A percentile compares a stretch with the other conserved stretches of the same genome.
phyloP scores from a whole-genome alignment of 495 filamentous ascomycete species.

The Geopyxis carbonaria region DNA sequence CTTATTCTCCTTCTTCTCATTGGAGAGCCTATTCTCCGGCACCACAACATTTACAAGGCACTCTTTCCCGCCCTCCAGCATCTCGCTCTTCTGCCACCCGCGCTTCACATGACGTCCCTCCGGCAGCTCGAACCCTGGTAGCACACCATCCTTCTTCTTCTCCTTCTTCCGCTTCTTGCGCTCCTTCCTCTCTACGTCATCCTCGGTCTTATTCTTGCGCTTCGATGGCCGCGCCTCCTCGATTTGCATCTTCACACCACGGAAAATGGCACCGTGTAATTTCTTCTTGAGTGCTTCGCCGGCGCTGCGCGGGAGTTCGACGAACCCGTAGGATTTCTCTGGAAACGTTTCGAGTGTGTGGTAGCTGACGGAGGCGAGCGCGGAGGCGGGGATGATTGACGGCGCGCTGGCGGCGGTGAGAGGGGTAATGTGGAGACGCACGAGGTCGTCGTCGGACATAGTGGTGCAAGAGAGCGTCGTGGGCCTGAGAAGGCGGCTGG shows the following conservation, averaged over 20 bases:
- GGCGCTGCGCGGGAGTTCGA: constrained; percentile 62
- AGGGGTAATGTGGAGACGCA: constrained; percentile 71
- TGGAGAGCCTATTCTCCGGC: constrained; percentile 12
- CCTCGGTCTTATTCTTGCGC: constrained; percentile 26
- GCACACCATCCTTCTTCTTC: constrained; percentile 42
- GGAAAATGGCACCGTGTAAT: constrained; percentile 73
- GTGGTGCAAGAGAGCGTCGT: background rate
- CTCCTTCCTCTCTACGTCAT: constrained; percentile 25
- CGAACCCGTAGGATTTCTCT: constrained; percentile 74
- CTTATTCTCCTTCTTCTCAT: constrained; percentile 24
- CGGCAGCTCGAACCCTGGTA: constrained; percentile 56
- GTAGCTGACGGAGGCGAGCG: constrained; percentile 53
- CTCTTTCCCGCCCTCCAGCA: constrained; percentile 7
- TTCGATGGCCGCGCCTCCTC: constrained; percentile 51
- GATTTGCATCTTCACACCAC: constrained; percentile 67
- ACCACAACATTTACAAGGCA: constrained; percentile 4
- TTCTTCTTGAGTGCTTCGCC: constrained; percentile 83
- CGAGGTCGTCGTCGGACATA: background rate
- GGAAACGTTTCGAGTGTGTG: constrained; percentile 72
- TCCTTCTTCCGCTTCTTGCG: constrained; percentile 27
- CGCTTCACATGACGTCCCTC: constrained; percentile 64
- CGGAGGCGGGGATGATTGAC: constrained; percentile 46
- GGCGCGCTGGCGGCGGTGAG: constrained; percentile 53
- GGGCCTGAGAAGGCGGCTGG: no score
- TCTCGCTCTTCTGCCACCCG: constrained; percentile 65